These are phyloP conservation scores for Hermanozyma aechmeae DNA, from an alignment of 805 yeast genomes.

Conservation along the genomic window DNA sequence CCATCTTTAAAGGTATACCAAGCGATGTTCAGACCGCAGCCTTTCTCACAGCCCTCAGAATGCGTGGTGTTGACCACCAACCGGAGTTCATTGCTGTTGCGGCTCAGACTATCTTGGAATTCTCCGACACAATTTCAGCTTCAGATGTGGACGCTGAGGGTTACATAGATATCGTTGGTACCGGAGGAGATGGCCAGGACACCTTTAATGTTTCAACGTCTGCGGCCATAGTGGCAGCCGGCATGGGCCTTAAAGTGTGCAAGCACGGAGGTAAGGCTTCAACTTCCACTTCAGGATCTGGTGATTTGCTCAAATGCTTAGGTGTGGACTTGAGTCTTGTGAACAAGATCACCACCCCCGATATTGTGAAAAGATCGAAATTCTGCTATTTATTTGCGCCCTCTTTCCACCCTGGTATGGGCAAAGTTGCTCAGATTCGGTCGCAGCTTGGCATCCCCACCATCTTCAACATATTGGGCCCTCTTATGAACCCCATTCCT, in stretches of 20 bases:
- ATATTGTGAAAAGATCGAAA: slow-evolving; percentile 38
- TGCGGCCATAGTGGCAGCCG: slow-evolving; percentile 89
- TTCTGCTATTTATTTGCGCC: slow-evolving; percentile 85
- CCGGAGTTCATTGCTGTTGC: slow-evolving; percentile 83
- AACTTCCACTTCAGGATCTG: slow-evolving; percentile 88
- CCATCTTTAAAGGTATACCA: slow-evolving; percentile 52
- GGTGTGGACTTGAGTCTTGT: slow-evolving; percentile 78
- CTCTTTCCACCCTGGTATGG: slow-evolving; percentile 89
- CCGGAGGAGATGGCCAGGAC: slow-evolving; percentile 98
- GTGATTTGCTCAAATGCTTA: slow-evolving; percentile 72
- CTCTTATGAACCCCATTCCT: slow-evolving; percentile 86
- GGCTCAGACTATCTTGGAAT: slow-evolving; percentile 61
- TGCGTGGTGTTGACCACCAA: slow-evolving; percentile 68
- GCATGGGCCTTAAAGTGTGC: slow-evolving; percentile 71
- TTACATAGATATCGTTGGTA: slow-evolving; percentile 87
- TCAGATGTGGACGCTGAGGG: slow-evolving; percentile 37
- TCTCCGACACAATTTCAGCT: slow-evolving; percentile 46
- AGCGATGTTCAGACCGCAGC: slow-evolving; percentile 66
- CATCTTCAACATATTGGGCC: slow-evolving; percentile 90
- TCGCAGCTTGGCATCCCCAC: slow-evolving; percentile 80
- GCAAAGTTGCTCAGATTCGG: slow-evolving; percentile 69
- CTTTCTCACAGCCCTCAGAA: slow-evolving; percentile 69
- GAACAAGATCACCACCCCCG: slow-evolving; percentile 50
- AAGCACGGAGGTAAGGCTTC: slow-evolving; percentile 98
- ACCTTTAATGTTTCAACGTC: slow-evolving; percentile 96